phyloP scores from a whole-genome alignment of 1,139 yeast species.

The Zygosaccharomyces sapae region DNA sequence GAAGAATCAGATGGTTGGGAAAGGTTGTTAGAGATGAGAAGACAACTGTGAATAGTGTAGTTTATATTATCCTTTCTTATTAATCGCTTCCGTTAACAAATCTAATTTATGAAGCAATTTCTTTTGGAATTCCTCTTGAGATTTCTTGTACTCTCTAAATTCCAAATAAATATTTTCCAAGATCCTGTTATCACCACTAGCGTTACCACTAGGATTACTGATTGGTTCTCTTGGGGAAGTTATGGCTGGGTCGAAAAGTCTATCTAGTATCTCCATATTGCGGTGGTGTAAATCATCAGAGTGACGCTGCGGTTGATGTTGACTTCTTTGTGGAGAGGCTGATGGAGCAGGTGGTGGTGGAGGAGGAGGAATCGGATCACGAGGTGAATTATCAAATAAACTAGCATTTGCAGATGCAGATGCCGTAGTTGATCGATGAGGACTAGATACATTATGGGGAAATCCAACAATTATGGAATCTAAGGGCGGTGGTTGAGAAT shows the following conservation, averaged over 20 bases:
- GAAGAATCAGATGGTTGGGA: constrained; percentile 79
- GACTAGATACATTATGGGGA: constrained; percentile 9
- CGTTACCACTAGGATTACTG: background rate
- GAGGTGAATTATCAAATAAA: constrained; percentile 1
- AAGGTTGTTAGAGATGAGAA: constrained; percentile 52
- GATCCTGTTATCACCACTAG: background rate
- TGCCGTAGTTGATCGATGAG: background rate
- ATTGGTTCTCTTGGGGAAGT: too few relatives aligned
- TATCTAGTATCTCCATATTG: constrained; percentile 6
- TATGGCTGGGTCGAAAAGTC: too few relatives aligned
- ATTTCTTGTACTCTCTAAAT: constrained; percentile 5
- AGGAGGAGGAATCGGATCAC: background rate
- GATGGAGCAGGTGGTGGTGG: constrained; percentile 1
- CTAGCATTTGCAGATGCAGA: background rate
- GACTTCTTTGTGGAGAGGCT: too few relatives aligned
- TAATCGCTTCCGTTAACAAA: constrained; percentile 9
- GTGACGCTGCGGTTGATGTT: too few relatives aligned
- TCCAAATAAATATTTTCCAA: constrained; percentile 10
- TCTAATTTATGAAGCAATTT: constrained; percentile 16
- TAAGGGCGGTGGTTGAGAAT: constrained; percentile 16
- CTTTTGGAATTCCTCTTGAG: constrained; percentile 13
- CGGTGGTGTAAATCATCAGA: background rate
- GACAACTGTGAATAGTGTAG: constrained; percentile 17
- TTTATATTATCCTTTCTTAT: background rate
- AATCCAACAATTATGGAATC: constrained; percentile 19